Base-by-base conservation (phyloP, 108 stramenopile genomes). In the Pseudonitzschia multiseries region DNA sequence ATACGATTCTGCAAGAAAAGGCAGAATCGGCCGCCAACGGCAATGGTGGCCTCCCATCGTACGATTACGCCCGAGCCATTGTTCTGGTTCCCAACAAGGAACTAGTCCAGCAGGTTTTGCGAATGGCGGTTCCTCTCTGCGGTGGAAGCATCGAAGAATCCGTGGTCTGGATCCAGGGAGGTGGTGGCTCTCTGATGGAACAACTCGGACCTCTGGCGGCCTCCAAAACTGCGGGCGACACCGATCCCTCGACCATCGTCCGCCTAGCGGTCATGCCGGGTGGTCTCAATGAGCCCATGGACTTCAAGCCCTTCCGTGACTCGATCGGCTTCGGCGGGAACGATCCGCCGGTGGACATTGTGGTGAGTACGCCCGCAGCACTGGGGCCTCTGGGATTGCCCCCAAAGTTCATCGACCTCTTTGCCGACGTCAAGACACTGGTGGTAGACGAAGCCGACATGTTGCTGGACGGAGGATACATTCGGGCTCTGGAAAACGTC, bases 401-500 rank as follows among this genome's bases (percentile, higher is more conserved):
- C 76, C 92, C 96, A 20, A 83, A 85, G 63, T 77, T 91, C 56
- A 86, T 99, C 60, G 88, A 93, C 60, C 68, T 98, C 61, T 97
- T 96, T 86, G 89, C 88, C 26, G 91, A 92, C 72, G 84, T 96
- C 52, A 54, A 79, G 14, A 90, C 93, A 10, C 59, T 98, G 68
- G 92, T 98, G 18, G 74, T 97, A 26, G 97, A 97, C 82, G 97
- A 99, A 74, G 97, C 97, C 24, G 98, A 99, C 77, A 96, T 99
- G 97, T 76, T 99, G 18, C 68, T 99, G 66, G 98, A 99, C 81
- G 98, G 98, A 9, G 94, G 92, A 22, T 98, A 96, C 72, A 78
- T 90, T 54, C 86, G 86, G 48, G 81, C 86, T 20, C 64, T 99
- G 74, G 90, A 97, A 46, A 81, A 96, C 74, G 95, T 96, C 29